Percentiles rank a stretch among this genome's conserved stretches.
phyloP scores from a whole-genome alignment of 805 yeast genomes.

The Candida oleophila region DNA sequence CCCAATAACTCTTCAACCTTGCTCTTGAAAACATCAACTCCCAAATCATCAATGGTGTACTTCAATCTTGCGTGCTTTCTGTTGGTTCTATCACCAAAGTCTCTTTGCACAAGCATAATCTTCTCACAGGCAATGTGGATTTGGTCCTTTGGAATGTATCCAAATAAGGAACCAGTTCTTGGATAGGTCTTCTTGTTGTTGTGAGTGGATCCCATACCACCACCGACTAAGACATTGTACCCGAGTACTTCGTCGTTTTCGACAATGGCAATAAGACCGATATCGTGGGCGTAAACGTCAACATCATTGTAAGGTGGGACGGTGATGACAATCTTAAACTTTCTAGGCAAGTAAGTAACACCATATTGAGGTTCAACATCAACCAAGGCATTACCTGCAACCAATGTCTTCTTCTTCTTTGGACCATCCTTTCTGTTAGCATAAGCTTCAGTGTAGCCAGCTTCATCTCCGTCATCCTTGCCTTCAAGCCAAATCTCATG shows the following conservation, averaged over 20 bases:
- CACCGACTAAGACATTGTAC: constrained; percentile 89
- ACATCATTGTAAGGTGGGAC: constrained; percentile 97
- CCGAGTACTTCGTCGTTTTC: constrained; percentile 66
- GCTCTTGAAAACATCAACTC: constrained; percentile 76
- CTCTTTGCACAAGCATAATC: constrained; percentile 92
- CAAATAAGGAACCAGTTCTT: constrained; percentile 86
- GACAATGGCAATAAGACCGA: constrained; percentile 87
- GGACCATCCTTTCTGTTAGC: constrained; percentile 73
- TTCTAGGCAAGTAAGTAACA: constrained; percentile 86
- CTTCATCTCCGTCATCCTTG: constrained; percentile 66
- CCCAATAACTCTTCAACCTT: constrained; percentile 87
- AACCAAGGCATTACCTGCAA: constrained; percentile 82
- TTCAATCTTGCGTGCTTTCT: constrained; percentile 97
- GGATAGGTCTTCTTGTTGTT: constrained; percentile 97
- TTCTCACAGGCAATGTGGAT: constrained; percentile 81
- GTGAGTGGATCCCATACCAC: constrained; percentile 99
- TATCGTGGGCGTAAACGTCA: constrained; percentile 93
- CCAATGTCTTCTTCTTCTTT: constrained; percentile 73
- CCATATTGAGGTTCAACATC: constrained; percentile 88
- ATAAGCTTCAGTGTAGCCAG: constrained; percentile 63
- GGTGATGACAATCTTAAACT: constrained; percentile 90
- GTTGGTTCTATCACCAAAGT: constrained; percentile 89
- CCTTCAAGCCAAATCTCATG: constrained; percentile 97
- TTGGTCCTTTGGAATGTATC: constrained; percentile 68
- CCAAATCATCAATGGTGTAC: constrained; percentile 93